Evolutionary conservation across 2,329 filamentous ascomycete genomes (phyloP), one percentile per base, ranked within the genome.

Genomic region (Aspergillus pseudoterreus): DNA sequence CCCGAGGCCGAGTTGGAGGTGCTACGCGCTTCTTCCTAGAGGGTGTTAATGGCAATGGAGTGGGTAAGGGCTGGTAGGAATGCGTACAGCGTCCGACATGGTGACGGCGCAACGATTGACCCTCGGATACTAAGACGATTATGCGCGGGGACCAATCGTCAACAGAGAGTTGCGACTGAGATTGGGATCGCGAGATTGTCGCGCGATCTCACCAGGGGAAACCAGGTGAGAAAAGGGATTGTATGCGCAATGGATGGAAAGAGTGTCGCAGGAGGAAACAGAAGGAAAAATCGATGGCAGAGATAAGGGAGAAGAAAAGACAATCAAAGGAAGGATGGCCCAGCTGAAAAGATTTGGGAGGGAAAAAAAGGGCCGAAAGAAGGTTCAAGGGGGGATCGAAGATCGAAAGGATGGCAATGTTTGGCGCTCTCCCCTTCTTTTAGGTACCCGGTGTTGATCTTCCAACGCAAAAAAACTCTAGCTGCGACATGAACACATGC

Each of bases 1-100:
- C 72, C 75, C 6, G 74, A 76, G 14, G 71, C 63, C 4, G 75
- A 74, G 17, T 69, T 68, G 19, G 70, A 66, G 17, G 60, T 49
- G 17, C 54, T 45, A 15, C 57, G 21, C 15, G 54, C 44, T 19
- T 61, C 52, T 24, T 43, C 38, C 50, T 51, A 17, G 24, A 12
- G 6, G n/a, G 14, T 15, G 21, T 51, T 24, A 47, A 32, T 10
- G 8, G 12, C 14, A 38, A 15, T 38, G 35, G 14, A 17, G 15
- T 38, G 14, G 39, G 6, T 1, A 6, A 42, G n/a, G 17, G 11
- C 19, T 59, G 27, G 24, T 4, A 30, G 19, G 2, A 12, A 21
- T 52, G 44, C 30, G 17, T 43, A 36, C 43, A n/a, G 11, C 5
- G 24, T 19, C 19, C 35, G 30, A 36, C 39, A 42, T 42, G 39